Base-by-base conservation (phyloP, 2,329 filamentous ascomycete species). In the Fusarium pseudocircinatum region DNA sequence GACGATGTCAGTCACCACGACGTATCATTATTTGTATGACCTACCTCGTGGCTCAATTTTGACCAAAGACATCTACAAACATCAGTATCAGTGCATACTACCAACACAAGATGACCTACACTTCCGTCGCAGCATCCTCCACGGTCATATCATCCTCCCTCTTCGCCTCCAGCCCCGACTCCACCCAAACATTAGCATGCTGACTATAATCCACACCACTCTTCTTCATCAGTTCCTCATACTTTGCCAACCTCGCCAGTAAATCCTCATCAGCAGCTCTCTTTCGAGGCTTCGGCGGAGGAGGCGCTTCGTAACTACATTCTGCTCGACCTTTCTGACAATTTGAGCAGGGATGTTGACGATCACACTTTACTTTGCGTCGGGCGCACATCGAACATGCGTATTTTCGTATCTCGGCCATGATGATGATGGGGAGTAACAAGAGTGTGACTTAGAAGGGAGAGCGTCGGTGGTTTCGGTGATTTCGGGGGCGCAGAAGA, bases 261-360 rank as follows among this genome's bases (percentile, higher is more conserved):
- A 81, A 40, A 18, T 79, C 78, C 3, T 82, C 75, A 7, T 79
- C 78, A 3, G 73, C 70, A 9, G 77, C 69, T 9, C 76, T 70
- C 60, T 79, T 81, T 22, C 79, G 74, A 7, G 77, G 75, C 22
- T 75, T 75, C 6, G 65, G 66, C 0, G 73, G 71, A 3, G 60
- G 37, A 6, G 75, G 74, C 1, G 70, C 57, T 14, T 77, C 69
- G 24, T 80, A 81, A 0, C 65, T 39, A 34, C 80, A 82, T 47
- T 74, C 58, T 3, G 63, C 59, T 14, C 76, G 63, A 4, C 83
- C 78, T 66, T 83, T 86, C 43, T 76, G 63, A 60, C 85, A 87
- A 67, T 86, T 86, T 13, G 82, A 82, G 61, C 85, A 87, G 2
- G 84, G 84, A 4, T 78, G 74, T 20, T 69, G 69, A 47, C 81